Base-by-base conservation (phyloP, 2,329 filamentous ascomycete species). In the Stagonosporopsis chrysanthemi region DNA sequence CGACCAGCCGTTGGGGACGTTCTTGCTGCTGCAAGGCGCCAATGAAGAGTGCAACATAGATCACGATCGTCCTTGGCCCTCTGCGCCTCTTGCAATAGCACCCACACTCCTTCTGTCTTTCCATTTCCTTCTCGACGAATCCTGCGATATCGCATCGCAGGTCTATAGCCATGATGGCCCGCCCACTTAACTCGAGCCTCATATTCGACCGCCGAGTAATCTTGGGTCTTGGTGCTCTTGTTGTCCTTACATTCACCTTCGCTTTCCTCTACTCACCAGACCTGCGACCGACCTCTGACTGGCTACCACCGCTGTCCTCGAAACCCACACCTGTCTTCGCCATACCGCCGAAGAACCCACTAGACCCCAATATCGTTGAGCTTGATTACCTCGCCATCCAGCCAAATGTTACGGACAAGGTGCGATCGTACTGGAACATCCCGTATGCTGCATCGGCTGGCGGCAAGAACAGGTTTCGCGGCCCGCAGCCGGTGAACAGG, bases 391-490 rank as follows among this genome's bases (percentile, higher is more conserved):
- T 74, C 12, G 60, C 66, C 8, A 66, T 73, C 52, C 66, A 66
- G 29, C 68, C 71, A 6, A 66, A 68, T 40, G 67, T 67, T 42
- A 61, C 64, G n/a, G 69, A 71, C 24, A 63, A 66, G 23, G 64
- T 72, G 2, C 62, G 67, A 39, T 65, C 58, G 22, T 74, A 70
- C 43, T 74, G 71, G 71, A 74, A 74, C 50, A 73, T 74, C 14
- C 71, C 71, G 0, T 74, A 73, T 53, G 71, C 71, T 4, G 69
- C 71, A 43, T 65, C 62, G 14, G 66, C 71, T 15, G 62, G 61
- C 22, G 70, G 70, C 11, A 59, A 64, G 52, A 74, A 74, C 49
- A 57, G 71, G 14, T 74, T 74, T 38, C 58, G 71, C 28, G 68
- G 68, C 19, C 71, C 71, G 8, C 71, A 74, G 58, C 71, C 71